phyloP scores from a whole-genome alignment of 352 stramenopile genomes.

The Detonula confervacea region DNA sequence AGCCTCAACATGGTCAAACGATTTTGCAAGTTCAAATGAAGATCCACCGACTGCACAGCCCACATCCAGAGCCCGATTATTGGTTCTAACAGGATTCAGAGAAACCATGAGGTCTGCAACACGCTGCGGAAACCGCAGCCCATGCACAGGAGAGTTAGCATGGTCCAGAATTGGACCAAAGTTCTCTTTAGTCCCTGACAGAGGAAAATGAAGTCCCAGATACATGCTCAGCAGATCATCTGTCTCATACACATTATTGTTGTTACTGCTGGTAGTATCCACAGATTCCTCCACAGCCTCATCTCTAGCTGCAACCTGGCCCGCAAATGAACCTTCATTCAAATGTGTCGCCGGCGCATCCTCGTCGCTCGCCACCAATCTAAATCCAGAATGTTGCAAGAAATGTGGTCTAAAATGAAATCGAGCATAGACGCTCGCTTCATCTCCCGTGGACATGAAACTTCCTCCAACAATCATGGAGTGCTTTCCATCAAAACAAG shows the following conservation, averaged over 20 bases:
- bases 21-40: constrained; percentile 92
- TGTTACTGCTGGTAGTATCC: constrained; percentile 28
- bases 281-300: constrained; percentile 9
- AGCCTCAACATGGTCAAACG: constrained; percentile 92
- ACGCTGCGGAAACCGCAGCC: constrained; percentile 88
- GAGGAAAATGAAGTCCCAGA: constrained; percentile 73
- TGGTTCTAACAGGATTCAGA: constrained; percentile 76
- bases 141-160: constrained; percentile 81
- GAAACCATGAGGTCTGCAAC: constrained; percentile 85
- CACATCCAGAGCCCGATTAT: constrained; percentile 91
- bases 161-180: constrained; percentile 67
- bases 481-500: constrained; percentile 97
- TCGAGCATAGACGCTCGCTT: constrained; percentile 93
- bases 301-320: constrained; percentile 65
- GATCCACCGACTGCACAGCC: constrained; percentile 93
- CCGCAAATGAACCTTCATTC: constrained; percentile 69
- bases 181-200: constrained; percentile 54
- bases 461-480: constrained; percentile 95
- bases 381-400: constrained; percentile 95
- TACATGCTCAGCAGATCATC: constrained; percentile 75
- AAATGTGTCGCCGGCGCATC: constrained; percentile 82
- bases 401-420: constrained; percentile 98
- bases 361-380: constrained; percentile 89
- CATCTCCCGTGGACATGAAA: constrained; percentile 94
- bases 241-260: constrained; percentile 80